Conservation (phyloP, 73 alveolate species). For the Paramecium caudatum region DNA sequence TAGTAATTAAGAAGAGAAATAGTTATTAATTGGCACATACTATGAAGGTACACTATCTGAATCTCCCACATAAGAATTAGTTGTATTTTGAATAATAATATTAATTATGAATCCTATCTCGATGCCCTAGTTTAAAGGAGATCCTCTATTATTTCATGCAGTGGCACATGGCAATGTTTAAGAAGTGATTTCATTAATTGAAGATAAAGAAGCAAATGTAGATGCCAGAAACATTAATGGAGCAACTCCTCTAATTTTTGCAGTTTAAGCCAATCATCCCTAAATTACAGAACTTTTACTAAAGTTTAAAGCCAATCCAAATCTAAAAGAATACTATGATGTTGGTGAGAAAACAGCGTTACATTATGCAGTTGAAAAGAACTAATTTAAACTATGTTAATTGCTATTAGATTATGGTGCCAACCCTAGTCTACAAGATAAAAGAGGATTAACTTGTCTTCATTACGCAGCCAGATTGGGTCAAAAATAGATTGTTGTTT, state of each 20-base stretch:
- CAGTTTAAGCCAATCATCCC: conserved; percentile 80
- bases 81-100: background rate
- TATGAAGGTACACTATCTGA: background rate
- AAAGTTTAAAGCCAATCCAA: conserved; percentile 85
- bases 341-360: conserved; percentile 88
- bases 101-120: conserved; percentile 68
- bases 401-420: conserved; percentile 85
- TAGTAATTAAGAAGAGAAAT: conserved; percentile 28
- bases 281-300: conserved; percentile 81
- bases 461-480: conserved; percentile 89
- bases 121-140: conserved; percentile 73
- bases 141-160: conserved; percentile 85
- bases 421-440: conserved; percentile 82
- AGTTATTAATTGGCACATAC: background rate
- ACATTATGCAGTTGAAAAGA: conserved; percentile 86
- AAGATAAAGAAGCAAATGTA: conserved; percentile 86
- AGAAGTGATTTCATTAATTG: conserved; percentile 81
- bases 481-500: conserved; percentile 68
- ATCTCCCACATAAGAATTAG: conserved; percentile 1
- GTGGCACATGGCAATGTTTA: conserved; percentile 84
- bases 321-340: conserved; percentile 82
- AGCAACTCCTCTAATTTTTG: conserved; percentile 84
- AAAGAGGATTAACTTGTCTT: conserved; percentile 82
- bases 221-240: conserved; percentile 87
- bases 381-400: conserved; percentile 78